phyloP scores from a whole-genome alignment of 192 early-diverging fungal genomes.

The Coemansia umbellata region DNA sequence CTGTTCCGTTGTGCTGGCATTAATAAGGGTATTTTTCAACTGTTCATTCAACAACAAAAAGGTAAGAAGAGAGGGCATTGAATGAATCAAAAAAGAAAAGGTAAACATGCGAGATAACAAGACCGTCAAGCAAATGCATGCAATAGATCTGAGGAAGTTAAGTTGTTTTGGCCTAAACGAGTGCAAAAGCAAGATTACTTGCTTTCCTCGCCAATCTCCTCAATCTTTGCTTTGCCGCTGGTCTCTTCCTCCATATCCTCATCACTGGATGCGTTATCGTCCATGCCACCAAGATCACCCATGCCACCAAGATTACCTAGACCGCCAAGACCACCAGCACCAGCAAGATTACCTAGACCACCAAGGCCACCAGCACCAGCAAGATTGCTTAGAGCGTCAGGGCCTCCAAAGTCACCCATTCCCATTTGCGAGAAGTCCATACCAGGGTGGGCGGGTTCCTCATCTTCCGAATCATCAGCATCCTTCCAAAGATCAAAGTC shows the following conservation, averaged over 20 bases:
- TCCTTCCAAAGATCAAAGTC: constrained; percentile 91
- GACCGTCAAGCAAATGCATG: too few species aligned
- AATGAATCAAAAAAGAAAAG: too few species aligned
- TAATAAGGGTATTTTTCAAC: too few species aligned
- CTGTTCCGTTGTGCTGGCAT: too few species aligned
- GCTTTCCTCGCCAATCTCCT: too few species aligned
- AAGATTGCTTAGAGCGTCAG: constrained; percentile 55
- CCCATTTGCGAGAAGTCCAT: constrained; percentile 64
- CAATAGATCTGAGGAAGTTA: too few species aligned
- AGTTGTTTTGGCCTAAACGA: too few species aligned
- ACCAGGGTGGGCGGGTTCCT: constrained; percentile 46
- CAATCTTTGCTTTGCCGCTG: not conserved
- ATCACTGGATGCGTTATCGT: constrained; percentile 1
- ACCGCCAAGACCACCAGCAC: constrained; percentile 13
- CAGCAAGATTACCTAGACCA: constrained; percentile 20
- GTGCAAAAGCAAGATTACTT: too few species aligned
- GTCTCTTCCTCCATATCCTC: constrained; percentile 15
- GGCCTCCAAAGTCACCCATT: constrained; percentile 35
- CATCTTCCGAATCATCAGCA: constrained; percentile 90
- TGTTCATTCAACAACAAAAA: too few species aligned
- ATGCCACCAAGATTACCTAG: constrained; percentile 15
- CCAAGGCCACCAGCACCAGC: constrained; percentile 56
- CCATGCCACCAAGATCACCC: constrained; percentile 8
- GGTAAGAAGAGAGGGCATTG: too few species aligned
- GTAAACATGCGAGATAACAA: too few species aligned